Evolutionary conservation across 352 stramenopile species (phyloP).

Genomic region (Pythium vanterpoolii): DNA sequence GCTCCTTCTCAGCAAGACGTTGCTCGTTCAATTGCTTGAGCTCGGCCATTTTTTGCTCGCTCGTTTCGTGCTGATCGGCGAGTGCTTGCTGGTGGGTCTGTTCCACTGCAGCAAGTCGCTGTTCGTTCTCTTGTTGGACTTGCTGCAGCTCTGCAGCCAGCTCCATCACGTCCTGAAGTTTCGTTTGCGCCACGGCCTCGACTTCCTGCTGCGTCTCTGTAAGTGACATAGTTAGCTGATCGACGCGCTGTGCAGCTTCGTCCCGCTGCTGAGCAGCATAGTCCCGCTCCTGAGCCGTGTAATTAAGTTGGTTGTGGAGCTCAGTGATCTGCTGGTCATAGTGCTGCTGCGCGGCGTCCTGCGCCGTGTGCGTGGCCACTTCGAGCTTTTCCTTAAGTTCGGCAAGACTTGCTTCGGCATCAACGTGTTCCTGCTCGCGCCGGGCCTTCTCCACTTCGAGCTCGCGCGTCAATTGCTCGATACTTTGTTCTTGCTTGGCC

Average conservation of each 20-base stretch:
- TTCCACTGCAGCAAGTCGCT: constrained; percentile 13
- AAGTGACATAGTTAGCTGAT: constrained; percentile 20
- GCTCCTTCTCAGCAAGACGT: constrained; percentile 26
- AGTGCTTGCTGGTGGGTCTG: constrained; percentile 18
- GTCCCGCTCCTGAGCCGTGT: constrained; percentile 32
- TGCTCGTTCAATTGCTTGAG: constrained; percentile 14
- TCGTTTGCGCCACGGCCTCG: constrained; percentile 31
- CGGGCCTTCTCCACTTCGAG: constrained; percentile 42
- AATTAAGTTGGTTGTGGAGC: constrained; percentile 32
- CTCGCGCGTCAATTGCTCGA: constrained; percentile 52
- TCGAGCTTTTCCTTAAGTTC: constrained; percentile 9
- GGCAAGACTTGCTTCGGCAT: background rate
- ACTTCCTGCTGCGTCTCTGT: constrained; percentile 25
- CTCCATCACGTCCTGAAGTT: constrained; percentile 28
- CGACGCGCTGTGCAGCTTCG: background rate
- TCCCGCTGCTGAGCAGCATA: constrained; percentile 15
- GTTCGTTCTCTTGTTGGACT: constrained; percentile 14
- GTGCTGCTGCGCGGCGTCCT: constrained; percentile 8
- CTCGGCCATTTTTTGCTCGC: constrained; percentile 12
- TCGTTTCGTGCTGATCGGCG: constrained; percentile 13
- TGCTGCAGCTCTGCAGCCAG: constrained; percentile 24
- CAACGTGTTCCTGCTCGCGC: constrained; percentile 8
- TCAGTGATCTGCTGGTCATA: constrained; percentile 11
- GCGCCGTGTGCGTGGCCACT: background rate
- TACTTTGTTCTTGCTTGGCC: constrained; percentile 11